Base-by-base conservation (phyloP, 1,139 yeast genomes). In the Pichia sp. region DNA sequence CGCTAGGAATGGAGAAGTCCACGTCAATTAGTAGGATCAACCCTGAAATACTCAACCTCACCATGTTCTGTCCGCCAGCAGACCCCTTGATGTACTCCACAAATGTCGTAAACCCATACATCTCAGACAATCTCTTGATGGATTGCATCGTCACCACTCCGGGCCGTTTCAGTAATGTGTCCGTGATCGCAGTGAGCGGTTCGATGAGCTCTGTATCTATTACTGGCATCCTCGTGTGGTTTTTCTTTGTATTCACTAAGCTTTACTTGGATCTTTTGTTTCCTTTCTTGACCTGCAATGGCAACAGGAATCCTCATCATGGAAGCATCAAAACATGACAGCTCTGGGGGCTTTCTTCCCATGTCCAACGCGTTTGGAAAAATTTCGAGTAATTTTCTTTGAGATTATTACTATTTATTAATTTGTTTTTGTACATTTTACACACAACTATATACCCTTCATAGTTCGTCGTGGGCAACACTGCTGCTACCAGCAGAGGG, bases 61-160 rank as follows among this genome's bases (percentile, higher is more conserved):
- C 49, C 44, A 26, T 23, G 34, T 29, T 50, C 15, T 49, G 53
- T 2, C n/a, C 13, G 10, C 30, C 31, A 8, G 30, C 36, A 8
- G 23, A 29, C 10, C 41, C 47, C n/a, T 50, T 50, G 10, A 47
- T 46, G 13, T 50, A 32, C 53, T 68, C 72, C 10, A 64, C 64
- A 49, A 68, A 69, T 1, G 72, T 68, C 45, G 69, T 71, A 54
- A 69, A 69, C 4, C 72, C 72, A 49, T 69, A 68, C 19, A 66
- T 63, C 47, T 66, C 67, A n/a, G 72, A 66, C 13, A 69, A 54
- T 29, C 67, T 57, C 45, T 67, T 66, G 53, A 69, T 66, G 5
- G 70, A 67, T 7, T 63, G 66, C 19, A 68, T 59, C 5, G 64
- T 57, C 5, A 68, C 69, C 8, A 59, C 58, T 1, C 72, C 72